Evolutionary conservation across 2,329 filamentous ascomycete species (phyloP), one percentile per base, ranked within the genome.

Genomic region (Trichoderma sp.): DNA sequence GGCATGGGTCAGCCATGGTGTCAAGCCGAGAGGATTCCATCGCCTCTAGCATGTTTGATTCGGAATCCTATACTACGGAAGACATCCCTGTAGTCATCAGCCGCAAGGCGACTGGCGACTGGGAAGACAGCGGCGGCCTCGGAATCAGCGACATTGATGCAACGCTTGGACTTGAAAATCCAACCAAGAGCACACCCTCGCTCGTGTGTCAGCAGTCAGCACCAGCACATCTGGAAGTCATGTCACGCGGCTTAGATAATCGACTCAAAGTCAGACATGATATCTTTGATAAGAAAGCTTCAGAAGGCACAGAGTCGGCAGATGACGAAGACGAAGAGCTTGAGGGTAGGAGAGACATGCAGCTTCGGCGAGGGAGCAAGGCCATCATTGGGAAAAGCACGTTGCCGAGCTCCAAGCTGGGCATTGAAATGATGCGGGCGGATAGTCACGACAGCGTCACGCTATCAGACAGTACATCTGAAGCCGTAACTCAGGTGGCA

Each of bases 371-470:
- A 28, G 76, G 76, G 67, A 80, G 77, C 73, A 80, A 80, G 66
- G 76, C 78, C 11, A 69, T 77, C 64, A 72, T 75, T 46, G 76
- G 81, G 69, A 89, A 89, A 72, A 80, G 82, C 18, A 83, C 84
- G 46, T 85, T 92, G 28, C 90, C 91, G 14, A 92, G 91, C 66
- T 97, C 94, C 0, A 97, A 97, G 79, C 86, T 98, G 2, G 94
- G 94, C 1, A 96, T 94, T 60, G 95, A 98, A 79, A 97, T 98
- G 95, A 95, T 97, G 93, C 89, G 95, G 59, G 96, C 95, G 24
- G 97, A 97, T 78, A 97, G 93, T 76, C 91, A 95, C 74, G 95
- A 96, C 59, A 97, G 94, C 75, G 87, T 92, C 66, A 83, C 83
- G 1, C 64, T 85, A 14, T 84, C 85, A 3, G 86, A 87, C 58